Evolutionary conservation across 1,284 basidiomycete species (phyloP), one percentile per base, ranked within the genome.

Genomic region (Apiotrichum domesticum): DNA sequence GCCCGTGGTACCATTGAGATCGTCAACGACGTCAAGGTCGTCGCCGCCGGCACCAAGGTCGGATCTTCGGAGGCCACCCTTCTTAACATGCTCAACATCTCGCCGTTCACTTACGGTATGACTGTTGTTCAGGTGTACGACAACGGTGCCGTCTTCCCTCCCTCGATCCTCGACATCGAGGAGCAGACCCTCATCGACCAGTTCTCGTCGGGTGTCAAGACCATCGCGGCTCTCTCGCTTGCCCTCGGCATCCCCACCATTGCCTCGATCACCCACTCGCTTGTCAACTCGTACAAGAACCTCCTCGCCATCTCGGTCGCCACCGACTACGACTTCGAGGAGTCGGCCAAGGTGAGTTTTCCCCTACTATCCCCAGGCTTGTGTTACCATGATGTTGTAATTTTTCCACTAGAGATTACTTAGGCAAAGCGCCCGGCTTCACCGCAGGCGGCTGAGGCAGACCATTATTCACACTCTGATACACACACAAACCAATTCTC

Each of bases 1-100:
- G 94, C 96, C 59, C 90, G 95, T 87, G 95, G 95, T 85, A 98
- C 96, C 57, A 98, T 99, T 74, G 95, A 99, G 88, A 99, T 98
- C 77, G 92, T 97, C 63, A 85, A 86, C 66, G 95, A 98, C 76
- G 88, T 98, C 75, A 87, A 96, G 82, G 94, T 98, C 81, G 91
- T 98, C 70, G 80, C 81, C 52, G 90, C 86, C 58, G 94, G 94
- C 67, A 87, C 84, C 68, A 90, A 91, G 83, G 95, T 98, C 78
- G 96, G 96, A 69, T 77, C 88, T 21, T 98, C 95, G 79, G 95
- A 98, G 81, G 95, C 96, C 59, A 94, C 93, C 61, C 84, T 98
- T 70, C 82, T 98, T 66, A 98, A 98, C 88, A 96, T 98, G 96
- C 80, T 98, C 77, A 95, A 95, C 85, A 92, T 93, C 77, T 93